A percentile compares a stretch with the other conserved stretches of the same genome.
phyloP scores from a whole-genome alignment of 148 eudicot species.

The Pouteria glomerata region DNA sequence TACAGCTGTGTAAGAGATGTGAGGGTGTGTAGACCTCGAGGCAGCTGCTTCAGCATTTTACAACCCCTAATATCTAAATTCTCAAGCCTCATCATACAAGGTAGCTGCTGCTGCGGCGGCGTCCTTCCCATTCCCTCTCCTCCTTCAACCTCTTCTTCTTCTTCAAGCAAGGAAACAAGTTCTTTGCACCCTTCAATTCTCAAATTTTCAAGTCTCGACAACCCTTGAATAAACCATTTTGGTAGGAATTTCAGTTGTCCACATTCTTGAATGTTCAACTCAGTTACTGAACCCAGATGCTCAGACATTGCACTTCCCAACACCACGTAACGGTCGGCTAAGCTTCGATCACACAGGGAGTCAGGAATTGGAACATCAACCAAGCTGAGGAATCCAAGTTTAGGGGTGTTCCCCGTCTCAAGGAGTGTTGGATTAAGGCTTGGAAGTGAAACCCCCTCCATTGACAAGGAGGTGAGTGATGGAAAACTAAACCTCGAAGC shows the following conservation, averaged over 20 bases:
- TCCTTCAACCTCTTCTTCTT: background rate
- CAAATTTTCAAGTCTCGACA: background rate
- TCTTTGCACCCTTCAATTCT: too few species aligned
- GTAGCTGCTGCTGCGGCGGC: background rate
- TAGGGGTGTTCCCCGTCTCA: too few species aligned
- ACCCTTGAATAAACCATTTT: too few species aligned
- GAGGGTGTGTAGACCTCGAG: too few species aligned
- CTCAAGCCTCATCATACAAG: too few species aligned
- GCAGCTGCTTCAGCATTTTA: too few species aligned
- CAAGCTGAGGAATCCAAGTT: background rate
- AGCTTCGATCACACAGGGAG: background rate
- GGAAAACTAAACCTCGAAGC: too few species aligned
- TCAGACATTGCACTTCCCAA: background rate
- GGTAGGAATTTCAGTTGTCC: background rate
- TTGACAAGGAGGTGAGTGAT: too few species aligned
- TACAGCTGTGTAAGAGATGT: too few species aligned
- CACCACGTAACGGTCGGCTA: too few species aligned
- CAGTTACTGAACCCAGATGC: background rate
- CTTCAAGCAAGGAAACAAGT: background rate
- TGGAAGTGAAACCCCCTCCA: too few species aligned
- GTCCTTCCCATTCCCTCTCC: background rate
- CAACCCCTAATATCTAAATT: background rate
- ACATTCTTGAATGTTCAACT: background rate
- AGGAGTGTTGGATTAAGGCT: too few species aligned
- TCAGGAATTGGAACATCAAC: background rate